Evolutionary conservation across 108 stramenopile genomes (phyloP).

Genomic region (Stephanodiscus minutulus): DNA sequence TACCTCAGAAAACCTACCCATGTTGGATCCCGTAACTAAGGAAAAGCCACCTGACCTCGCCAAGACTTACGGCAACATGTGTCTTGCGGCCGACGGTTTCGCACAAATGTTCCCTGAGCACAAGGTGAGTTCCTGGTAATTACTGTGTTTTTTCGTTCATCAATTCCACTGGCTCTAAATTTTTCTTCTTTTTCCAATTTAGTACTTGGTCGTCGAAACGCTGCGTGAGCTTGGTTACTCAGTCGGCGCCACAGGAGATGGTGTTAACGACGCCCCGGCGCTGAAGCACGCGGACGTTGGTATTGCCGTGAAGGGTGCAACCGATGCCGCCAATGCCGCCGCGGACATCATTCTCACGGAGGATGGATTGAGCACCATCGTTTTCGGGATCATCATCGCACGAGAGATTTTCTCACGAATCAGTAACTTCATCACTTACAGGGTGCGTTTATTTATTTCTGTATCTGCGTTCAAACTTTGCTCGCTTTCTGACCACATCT

Average conservation of each 20-base stretch:
- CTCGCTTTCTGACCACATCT: conserved; percentile 16
- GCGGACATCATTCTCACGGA: conserved; percentile 75
- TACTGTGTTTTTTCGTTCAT: neutral
- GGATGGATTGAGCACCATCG: conserved; percentile 61
- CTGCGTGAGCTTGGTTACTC: conserved; percentile 51
- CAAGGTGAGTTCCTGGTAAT: conserved; percentile 38
- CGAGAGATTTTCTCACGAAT: conserved; percentile 62
- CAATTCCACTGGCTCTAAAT: neutral
- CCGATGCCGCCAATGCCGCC: conserved; percentile 77
- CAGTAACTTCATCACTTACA: conserved; percentile 62
- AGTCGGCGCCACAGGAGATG: conserved; percentile 76
- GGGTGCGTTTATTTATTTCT: conserved; percentile 7
- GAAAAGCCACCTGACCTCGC: conserved; percentile 40
- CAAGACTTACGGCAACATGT: conserved; percentile 49
- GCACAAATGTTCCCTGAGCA: conserved; percentile 86
- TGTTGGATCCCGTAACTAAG: conserved; percentile 54
- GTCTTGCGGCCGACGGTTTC: conserved; percentile 64
- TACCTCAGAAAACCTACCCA: conserved; percentile 45
- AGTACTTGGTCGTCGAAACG: conserved; percentile 74
- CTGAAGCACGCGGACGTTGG: conserved; percentile 78
- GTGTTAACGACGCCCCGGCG: conserved; percentile 82
- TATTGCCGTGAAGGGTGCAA: conserved; percentile 73
- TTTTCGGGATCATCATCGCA: conserved; percentile 61
- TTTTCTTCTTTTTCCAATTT: neutral
- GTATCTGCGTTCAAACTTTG: conserved; percentile 21